Conservation (phyloP, 2,329 filamentous ascomycete genomes). For the Setomelanomma holmii region DNA sequence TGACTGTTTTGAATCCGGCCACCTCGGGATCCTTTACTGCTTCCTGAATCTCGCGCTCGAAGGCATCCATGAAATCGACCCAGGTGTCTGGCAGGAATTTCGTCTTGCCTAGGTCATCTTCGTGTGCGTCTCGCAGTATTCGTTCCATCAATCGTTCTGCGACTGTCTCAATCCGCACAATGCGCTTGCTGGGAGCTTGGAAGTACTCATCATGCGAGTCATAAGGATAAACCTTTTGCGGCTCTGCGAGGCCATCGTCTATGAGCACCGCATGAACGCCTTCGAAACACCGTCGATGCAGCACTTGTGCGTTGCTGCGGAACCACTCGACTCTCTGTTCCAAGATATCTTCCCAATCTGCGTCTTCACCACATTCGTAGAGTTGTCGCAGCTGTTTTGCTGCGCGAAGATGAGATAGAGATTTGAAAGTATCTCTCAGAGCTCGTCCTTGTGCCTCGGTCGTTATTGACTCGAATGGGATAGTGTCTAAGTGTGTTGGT, state of each 20-base stretch:
- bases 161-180: conserved; percentile 78
- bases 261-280: conserved; percentile 78
- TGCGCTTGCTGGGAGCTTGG: conserved; percentile 69
- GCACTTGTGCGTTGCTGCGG: conserved; percentile 57
- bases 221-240: conserved; percentile 64
- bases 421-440: conserved; percentile 66
- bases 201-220: conserved; percentile 68
- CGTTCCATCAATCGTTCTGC: conserved; percentile 69
- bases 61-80: conserved; percentile 57
- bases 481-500: conserved; percentile 54
- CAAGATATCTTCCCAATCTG: conserved; percentile 67
- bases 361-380: conserved; percentile 63
- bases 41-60: conserved; percentile 60
- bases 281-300: conserved; percentile 70
- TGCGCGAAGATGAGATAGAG: conserved; percentile 74
- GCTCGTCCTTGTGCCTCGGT: conserved; percentile 77
- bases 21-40: conserved; percentile 71
- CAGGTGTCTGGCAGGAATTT: conserved; percentile 48
- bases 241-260: conserved; percentile 73
- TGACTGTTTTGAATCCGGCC: conserved; percentile 81
- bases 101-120: conserved; percentile 40
- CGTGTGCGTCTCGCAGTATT: conserved; percentile 49
- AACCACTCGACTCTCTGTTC: conserved; percentile 57
- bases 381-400: conserved; percentile 71
- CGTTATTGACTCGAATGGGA: conserved; percentile 68